Base-by-base conservation (phyloP, 148 eudicot species). In the Hydrangea macrophylla region DNA sequence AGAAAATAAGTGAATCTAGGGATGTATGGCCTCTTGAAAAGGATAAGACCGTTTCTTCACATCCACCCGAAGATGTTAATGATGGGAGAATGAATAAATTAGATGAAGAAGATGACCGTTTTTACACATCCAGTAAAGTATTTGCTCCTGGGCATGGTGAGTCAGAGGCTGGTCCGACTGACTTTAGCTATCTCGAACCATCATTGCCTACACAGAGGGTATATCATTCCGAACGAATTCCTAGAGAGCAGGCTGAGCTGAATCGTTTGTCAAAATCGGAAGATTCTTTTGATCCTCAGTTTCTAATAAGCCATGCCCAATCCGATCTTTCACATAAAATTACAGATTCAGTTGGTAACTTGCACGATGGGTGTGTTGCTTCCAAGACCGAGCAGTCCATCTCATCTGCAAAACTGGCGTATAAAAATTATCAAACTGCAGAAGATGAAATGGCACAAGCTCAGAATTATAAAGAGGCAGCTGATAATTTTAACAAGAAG, bases 231-330 rank as follows among this genome's bases (percentile, higher is more conserved):
- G 77, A 80, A 51, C 71, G 79, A 59, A 77, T 85, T 63, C 89
- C 89, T 7, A 78, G 89, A 73, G 84, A 82, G 74, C 86, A 80
- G 65, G 79, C 72, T 55, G 86, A 82, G 70, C 73, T 80, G 54
- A 82, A 65, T 72, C 69, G 86, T 79, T 68, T 85, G 45, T 80
- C 86, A 28, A 85, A 80, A 53, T 85, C 89, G 67, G 86, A 85
- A 31, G 89, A 85, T 70, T 80, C 89, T 35, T 78, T 85, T 33
- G 81, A 80, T 73, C 57, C 86, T 37, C 86, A 85, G 78, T 67
- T 80, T 71, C 75, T 82, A 25, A 76, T 78, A 60, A 73, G 81
- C 37, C 84, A 78, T 73, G 76, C 80, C n/a, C 83, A 64, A 32
- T 55, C 81, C 66, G 71, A 70, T 59, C 55, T 57, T 55, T 71